Evolutionary conservation across 805 yeast genomes (phyloP), one percentile per base, ranked within the genome.

Genomic region (Clavispora fructus): DNA sequence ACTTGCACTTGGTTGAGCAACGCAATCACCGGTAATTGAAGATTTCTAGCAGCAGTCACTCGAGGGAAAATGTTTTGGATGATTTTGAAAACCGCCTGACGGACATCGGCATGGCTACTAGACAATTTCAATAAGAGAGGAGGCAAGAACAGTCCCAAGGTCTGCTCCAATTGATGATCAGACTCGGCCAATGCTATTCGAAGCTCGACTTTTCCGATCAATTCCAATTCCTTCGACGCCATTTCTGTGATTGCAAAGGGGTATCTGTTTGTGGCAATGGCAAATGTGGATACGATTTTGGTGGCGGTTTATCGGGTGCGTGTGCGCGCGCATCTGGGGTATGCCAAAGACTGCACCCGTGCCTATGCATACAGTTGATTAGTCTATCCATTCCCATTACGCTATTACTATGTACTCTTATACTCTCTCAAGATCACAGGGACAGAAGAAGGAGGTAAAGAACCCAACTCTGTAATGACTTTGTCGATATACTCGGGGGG

Each of bases 371-470:
- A 16, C 35, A 33, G 37, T 33, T 10, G 25, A 33, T 33, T 33
- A 33, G 4, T 33, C 37, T 33, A 33, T 33, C 37, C 37, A 33
- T 33, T 33, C 37, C 37, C 37, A 33, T 33, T 33, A 11, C 37
- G 37, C 25, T 17, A 17, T 16, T n/a, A 6, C 29, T 48, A 60
- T 17, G 68, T 61, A 53, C 65, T 68, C 65, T 89, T 88, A 66
- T 92, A 94, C 66, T 94, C 99, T 68, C 98, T 80, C 57, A 94
- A 72, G 50, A 94, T 88, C 41, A 94, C 98, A 26, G 99, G 99
- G 47, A 94, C 98, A 1, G 98, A 89, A n/a, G 95, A 86, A 38
- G 99, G 96, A 10, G 99, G 99, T 55, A 94, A 75, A 2, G 96
- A 88, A 27, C 99, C 99, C 53, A 92, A 81, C 65, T 94, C 99